These are phyloP conservation scores for Tetrahymena elliotti DNA, from an alignment of 73 alveolate species.

Conservation along the genomic window DNA sequence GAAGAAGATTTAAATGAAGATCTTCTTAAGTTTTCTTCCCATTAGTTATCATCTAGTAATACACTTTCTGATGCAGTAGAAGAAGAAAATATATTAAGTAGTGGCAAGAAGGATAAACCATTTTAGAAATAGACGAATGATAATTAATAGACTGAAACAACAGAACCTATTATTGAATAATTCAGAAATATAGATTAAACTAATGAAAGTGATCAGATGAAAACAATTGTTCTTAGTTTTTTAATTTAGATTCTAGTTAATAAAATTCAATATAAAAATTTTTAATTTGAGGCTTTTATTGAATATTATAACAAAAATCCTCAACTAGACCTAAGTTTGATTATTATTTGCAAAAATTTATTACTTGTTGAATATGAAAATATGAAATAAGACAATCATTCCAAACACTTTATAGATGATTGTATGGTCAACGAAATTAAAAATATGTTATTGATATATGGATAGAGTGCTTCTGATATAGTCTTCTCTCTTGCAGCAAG, in stretches of 20 bases:
- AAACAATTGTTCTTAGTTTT: neutral
- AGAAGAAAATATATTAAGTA: neutral
- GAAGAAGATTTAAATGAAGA: neutral
- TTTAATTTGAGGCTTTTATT: neutral
- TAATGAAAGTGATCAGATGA: neutral
- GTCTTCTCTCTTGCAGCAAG: neutral
- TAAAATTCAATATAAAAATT: neutral
- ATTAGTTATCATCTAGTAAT: neutral
- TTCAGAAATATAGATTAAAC: neutral
- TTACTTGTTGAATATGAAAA: neutral
- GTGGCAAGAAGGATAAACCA: neutral
- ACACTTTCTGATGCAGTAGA: neutral
- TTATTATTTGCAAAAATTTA: neutral
- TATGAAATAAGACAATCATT: neutral
- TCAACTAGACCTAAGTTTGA: neutral
- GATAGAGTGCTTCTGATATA: neutral
- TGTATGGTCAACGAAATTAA: neutral
- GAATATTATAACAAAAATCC: neutral
- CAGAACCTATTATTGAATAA: neutral
- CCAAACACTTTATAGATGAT: neutral
- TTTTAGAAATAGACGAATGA: neutral
- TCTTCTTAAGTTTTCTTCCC: neutral
- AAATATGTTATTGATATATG: neutral
- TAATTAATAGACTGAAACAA: neutral
- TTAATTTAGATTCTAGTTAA: neutral